Evolutionary conservation across 805 yeast genomes (phyloP).

Genomic region (Pichia thaimueangensis): DNA sequence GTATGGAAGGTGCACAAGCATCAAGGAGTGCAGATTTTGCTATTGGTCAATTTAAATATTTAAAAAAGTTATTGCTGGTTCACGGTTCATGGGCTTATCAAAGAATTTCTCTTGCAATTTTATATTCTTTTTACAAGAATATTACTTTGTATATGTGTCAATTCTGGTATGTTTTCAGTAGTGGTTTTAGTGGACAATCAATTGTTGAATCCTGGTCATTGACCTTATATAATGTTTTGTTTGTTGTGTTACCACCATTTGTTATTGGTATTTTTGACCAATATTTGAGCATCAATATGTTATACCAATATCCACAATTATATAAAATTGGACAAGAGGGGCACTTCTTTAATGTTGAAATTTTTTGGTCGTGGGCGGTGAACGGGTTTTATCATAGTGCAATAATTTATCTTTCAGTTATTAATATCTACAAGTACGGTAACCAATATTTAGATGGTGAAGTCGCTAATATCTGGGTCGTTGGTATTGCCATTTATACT

Average conservation of each 20-base stretch:
- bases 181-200: conserved; percentile 92
- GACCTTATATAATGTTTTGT: conserved; percentile 90
- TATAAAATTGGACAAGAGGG: conserved; percentile 88
- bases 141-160: conserved; percentile 96
- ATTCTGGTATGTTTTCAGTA: conserved; percentile 93
- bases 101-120: conserved; percentile 84
- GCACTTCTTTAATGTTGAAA: conserved; percentile 79
- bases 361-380: conserved; percentile 95
- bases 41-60: conserved; percentile 88
- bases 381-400: conserved; percentile 96
- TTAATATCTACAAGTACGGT: conserved; percentile 62
- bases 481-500: conserved; percentile 90
- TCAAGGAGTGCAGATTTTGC: conserved; percentile 97
- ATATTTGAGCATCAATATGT: conserved; percentile 81
- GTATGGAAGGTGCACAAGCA: conserved; percentile 99
- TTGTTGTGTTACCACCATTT: conserved; percentile 93
- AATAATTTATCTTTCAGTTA: conserved; percentile 67
- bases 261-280: conserved; percentile 96
- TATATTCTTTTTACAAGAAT: conserved; percentile 93
- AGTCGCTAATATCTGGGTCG: conserved; percentile 83
- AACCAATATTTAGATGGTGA: conserved; percentile 60
- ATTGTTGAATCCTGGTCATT: conserved; percentile 97
- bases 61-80: conserved; percentile 76
- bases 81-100: conserved; percentile 99
- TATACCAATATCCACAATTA: conserved; percentile 88